A percentile compares a stretch with the other conserved stretches of the same genome.
Evolutionary conservation across 768 basidiomycete species (phyloP).

Genomic region (Gyrodon lividus): DNA sequence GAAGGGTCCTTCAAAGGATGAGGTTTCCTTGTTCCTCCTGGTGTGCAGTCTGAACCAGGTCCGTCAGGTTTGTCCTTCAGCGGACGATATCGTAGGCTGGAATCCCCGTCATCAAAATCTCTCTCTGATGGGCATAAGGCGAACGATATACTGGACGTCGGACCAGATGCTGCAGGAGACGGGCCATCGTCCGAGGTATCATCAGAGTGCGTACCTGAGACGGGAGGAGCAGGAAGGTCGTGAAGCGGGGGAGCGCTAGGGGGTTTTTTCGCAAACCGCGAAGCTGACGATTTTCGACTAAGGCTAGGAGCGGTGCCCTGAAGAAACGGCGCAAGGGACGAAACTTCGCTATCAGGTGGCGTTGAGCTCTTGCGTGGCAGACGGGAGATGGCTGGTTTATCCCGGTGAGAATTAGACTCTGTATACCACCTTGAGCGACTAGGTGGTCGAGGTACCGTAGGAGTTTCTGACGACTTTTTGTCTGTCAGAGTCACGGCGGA

Average conservation of each 20-base stretch:
- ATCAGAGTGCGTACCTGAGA: neutral
- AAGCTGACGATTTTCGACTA: slow-evolving; percentile 43
- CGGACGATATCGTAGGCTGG: slow-evolving; percentile 24
- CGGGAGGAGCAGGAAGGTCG: slow-evolving; percentile 43
- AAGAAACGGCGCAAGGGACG: slow-evolving; percentile 15
- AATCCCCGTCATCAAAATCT: slow-evolving; percentile 29
- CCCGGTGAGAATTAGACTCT: slow-evolving; percentile 34
- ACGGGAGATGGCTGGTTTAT: slow-evolving; percentile 34
- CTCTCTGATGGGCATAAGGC: slow-evolving; percentile 37
- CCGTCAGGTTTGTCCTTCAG: slow-evolving; percentile 19
- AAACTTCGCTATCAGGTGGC: slow-evolving; percentile 3
- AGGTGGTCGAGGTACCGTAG: slow-evolving; percentile 35
- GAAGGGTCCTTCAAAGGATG: neutral
- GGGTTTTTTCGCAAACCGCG: slow-evolving; percentile 39
- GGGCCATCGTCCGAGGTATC: slow-evolving; percentile 9
- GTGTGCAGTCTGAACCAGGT: neutral
- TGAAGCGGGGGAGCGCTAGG: slow-evolving; percentile 51
- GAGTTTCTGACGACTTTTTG: slow-evolving; percentile 29
- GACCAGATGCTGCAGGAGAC: slow-evolving; percentile 12
- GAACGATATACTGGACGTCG: slow-evolving; percentile 37
- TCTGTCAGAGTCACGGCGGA: slow-evolving; percentile 35
- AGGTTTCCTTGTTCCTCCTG: neutral
- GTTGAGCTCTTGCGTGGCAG: slow-evolving; percentile 6
- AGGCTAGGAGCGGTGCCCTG: slow-evolving; percentile 33
- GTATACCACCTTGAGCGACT: slow-evolving; percentile 52